phyloP scores from a whole-genome alignment of 1,284 basidiomycete genomes.

The Ceratorhiza oryzae-sativae region DNA sequence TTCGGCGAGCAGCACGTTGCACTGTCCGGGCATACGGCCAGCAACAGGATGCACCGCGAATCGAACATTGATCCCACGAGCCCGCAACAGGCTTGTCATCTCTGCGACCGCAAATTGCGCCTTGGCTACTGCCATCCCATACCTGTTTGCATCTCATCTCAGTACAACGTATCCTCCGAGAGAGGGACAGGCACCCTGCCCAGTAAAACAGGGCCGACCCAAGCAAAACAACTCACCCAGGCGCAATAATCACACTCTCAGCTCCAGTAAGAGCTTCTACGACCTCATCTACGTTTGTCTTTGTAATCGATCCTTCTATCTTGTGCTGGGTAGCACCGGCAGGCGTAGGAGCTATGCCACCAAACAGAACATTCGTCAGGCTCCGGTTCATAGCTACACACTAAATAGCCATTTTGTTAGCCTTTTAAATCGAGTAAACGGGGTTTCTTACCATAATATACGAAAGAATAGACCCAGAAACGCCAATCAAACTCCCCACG shows the following conservation, averaged over 20 bases:
- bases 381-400: conserved; percentile 90
- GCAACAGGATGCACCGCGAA: conserved; percentile 52
- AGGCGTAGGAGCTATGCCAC: conserved; percentile 71
- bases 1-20: conserved; percentile 85
- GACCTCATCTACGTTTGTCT: conserved; percentile 77
- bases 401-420: conserved; percentile 53
- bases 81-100: conserved; percentile 71
- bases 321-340: conserved; percentile 65
- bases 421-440: conserved; percentile 43
- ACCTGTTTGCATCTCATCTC: conserved; percentile 78
- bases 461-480: conserved; percentile 74
- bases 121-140: conserved; percentile 89
- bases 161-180: neutral
- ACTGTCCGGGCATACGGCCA: conserved; percentile 81
- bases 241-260: conserved; percentile 81
- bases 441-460: conserved; percentile 78
- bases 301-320: conserved; percentile 80
- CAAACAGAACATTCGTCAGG: conserved; percentile 78
- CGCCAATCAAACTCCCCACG: conserved; percentile 79
- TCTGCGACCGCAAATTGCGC: conserved; percentile 87
- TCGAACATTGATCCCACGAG: conserved; percentile 74
- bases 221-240: conserved; percentile 13
- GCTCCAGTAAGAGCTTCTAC: conserved; percentile 77
- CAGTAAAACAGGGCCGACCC: neutral
- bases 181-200: neutral